phyloP scores from a whole-genome alignment of 139 green algal genomes.

The Auxenochlorella pyrenoidosa region DNA sequence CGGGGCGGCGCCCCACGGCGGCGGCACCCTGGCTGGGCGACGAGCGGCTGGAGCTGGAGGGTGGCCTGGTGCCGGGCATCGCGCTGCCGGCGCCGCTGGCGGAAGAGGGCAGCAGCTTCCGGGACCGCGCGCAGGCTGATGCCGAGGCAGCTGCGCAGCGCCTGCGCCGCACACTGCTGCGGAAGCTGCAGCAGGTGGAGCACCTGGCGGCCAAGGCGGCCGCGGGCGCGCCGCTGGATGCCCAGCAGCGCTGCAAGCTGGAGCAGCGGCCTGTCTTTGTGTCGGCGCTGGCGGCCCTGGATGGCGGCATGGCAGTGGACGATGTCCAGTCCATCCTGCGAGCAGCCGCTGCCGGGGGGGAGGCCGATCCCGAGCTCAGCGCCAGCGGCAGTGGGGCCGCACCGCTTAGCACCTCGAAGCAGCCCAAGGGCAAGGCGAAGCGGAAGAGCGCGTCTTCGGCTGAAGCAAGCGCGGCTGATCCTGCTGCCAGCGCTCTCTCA shows the following conservation, averaged over 20 bases:
- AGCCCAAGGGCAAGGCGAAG: background rate
- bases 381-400: background rate
- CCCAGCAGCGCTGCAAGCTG: slow-evolving; percentile 85
- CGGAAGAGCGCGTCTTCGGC: background rate
- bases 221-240: slow-evolving; percentile 61
- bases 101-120: slow-evolving; percentile 34
- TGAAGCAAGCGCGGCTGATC: background rate
- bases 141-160: slow-evolving; percentile 32
- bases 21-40: slow-evolving; percentile 8
- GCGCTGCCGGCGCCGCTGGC: background rate
- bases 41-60: background rate
- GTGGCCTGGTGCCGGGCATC: background rate
- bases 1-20: slow-evolving; percentile 49
- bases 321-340: slow-evolving; percentile 41
- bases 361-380: background rate
- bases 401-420: background rate
- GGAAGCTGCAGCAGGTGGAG: slow-evolving; percentile 90
- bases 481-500: background rate
- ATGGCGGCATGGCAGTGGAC: slow-evolving; percentile 48
- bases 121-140: background rate
- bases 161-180: slow-evolving; percentile 68
- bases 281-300: slow-evolving; percentile 60
- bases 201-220: slow-evolving; percentile 47
- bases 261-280: slow-evolving; percentile 52
- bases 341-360: background rate